Evolutionary conservation across 768 basidiomycete genomes (phyloP).

Genomic region (Pholiota molesta): DNA sequence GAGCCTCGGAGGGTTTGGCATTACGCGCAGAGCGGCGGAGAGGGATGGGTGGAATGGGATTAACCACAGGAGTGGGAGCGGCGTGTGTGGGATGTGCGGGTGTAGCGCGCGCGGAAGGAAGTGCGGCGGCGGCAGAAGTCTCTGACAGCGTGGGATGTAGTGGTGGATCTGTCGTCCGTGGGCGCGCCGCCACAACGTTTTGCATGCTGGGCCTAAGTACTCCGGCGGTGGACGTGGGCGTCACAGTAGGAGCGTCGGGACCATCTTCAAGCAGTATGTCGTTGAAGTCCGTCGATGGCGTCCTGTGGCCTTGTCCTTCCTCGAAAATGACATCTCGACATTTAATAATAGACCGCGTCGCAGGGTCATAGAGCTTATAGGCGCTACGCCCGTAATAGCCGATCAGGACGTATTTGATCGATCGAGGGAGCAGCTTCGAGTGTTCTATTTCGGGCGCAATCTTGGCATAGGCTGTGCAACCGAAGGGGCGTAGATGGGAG

Average conservation of each 20-base stretch:
- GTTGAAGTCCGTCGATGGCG: too few relatives aligned
- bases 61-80: neutral
- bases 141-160: neutral
- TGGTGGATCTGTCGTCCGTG: neutral
- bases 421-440: constrained; percentile 20
- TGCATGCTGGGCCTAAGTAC: too few relatives aligned
- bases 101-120: too few relatives aligned
- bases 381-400: constrained; percentile 18
- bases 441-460: constrained; percentile 23
- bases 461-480: constrained; percentile 21
- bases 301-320: constrained; percentile 22
- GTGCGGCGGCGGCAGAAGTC: too few relatives aligned
- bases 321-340: constrained; percentile 26
- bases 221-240: too few relatives aligned
- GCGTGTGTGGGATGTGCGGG: too few relatives aligned
- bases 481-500: constrained; percentile 12
- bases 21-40: neutral
- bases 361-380: constrained; percentile 19
- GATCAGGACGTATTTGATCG: constrained; percentile 21
- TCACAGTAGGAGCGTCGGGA: too few relatives aligned
- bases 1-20: neutral
- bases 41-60: neutral
- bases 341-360: constrained; percentile 11
- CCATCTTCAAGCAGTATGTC: too few relatives aligned
- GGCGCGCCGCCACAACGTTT: too few relatives aligned